Conservation (phyloP, 2,329 filamentous ascomycete species). For the Nothomitra cinnamomea region DNA sequence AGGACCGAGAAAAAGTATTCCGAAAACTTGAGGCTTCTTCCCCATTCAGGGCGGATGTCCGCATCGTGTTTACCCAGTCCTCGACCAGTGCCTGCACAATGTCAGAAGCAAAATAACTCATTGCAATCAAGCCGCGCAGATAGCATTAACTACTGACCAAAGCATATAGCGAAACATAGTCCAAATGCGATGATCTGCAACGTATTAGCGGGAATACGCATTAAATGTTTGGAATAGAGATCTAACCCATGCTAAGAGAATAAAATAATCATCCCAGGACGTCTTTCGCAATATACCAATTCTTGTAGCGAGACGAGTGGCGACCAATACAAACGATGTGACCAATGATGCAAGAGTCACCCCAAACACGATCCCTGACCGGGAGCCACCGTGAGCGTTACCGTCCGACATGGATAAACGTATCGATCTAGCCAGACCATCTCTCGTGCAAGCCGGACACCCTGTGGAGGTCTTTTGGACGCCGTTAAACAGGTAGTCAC, state of each 20-base stretch:
- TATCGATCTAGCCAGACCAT: too few relatives aligned
- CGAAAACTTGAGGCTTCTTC: conserved; percentile 25
- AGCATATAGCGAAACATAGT: conserved; percentile 29
- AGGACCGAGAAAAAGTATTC: conserved; percentile 44
- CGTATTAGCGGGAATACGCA: conserved; percentile 6
- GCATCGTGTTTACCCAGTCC: conserved; percentile 26
- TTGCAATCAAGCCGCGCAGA: background rate
- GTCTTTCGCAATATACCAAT: conserved; percentile 12
- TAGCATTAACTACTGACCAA: conserved; percentile 20
- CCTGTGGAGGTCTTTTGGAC: too few relatives aligned
- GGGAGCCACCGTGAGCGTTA: background rate
- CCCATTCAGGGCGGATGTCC: conserved; percentile 19
- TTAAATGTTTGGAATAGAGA: background rate
- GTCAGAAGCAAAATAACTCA: background rate
- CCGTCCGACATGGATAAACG: background rate
- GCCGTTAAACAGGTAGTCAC: too few relatives aligned
- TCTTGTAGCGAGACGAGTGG: conserved; percentile 14
- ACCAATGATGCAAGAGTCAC: conserved; percentile 11
- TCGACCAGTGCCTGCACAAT: background rate
- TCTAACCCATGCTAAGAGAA: conserved; percentile 13
- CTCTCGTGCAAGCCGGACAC: too few relatives aligned
- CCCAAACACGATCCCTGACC: conserved; percentile 7
- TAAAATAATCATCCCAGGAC: conserved; percentile 13
- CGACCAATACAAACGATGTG: conserved; percentile 12
- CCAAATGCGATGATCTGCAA: conserved; percentile 25